Percentiles rank a stretch among this genome's conserved stretches.
These are phyloP conservation scores for Xylariaceae sp. DNA, from an alignment of 2,329 filamentous ascomycete genomes.

Conservation along the genomic window DNA sequence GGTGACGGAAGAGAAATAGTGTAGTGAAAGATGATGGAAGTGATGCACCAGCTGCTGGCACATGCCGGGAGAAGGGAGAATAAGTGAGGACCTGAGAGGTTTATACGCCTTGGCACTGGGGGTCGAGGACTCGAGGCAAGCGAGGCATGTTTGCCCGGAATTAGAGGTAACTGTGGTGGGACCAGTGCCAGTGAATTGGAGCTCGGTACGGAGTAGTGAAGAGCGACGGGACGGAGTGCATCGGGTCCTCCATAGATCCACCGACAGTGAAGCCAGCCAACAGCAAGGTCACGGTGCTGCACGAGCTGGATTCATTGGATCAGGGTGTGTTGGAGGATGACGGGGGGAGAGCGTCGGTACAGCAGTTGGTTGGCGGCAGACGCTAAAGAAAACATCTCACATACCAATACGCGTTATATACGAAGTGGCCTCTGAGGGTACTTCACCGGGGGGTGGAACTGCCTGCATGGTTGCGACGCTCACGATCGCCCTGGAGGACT, in stretches of 20 bases:
- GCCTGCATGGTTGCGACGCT: slow-evolving; percentile 40
- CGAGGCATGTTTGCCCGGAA: no score
- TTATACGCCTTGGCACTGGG: no score
- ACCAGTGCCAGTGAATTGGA: no score
- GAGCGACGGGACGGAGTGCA: slow-evolving; percentile 13
- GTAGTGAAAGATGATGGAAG: no score
- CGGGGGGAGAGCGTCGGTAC: slow-evolving; percentile 3
- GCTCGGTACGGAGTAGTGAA: no score
- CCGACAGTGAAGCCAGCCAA: slow-evolving; percentile 40
- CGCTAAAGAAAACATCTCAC: slow-evolving; percentile 25
- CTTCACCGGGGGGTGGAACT: slow-evolving; percentile 46
- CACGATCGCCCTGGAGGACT: slow-evolving; percentile 32
- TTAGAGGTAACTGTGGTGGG: no score
- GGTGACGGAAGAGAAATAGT: no score
- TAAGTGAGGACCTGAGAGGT: no score
- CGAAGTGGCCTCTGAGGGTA: slow-evolving; percentile 44
- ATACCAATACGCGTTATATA: slow-evolving; percentile 57
- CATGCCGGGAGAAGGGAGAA: no score
- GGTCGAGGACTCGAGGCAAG: no score
- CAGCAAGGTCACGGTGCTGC: slow-evolving; percentile 40
- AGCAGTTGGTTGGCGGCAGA: neutral
- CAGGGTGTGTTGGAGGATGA: slow-evolving; percentile 27
- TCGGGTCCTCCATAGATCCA: slow-evolving; percentile 32
- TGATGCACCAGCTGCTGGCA: no score
- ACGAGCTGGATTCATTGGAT: slow-evolving; percentile 51